Percentiles rank a stretch among this genome's conserved stretches.
These are phyloP conservation scores for Colletotrichum salicis DNA, from an alignment of 2,329 filamentous ascomycete species.

Conservation along the genomic window DNA sequence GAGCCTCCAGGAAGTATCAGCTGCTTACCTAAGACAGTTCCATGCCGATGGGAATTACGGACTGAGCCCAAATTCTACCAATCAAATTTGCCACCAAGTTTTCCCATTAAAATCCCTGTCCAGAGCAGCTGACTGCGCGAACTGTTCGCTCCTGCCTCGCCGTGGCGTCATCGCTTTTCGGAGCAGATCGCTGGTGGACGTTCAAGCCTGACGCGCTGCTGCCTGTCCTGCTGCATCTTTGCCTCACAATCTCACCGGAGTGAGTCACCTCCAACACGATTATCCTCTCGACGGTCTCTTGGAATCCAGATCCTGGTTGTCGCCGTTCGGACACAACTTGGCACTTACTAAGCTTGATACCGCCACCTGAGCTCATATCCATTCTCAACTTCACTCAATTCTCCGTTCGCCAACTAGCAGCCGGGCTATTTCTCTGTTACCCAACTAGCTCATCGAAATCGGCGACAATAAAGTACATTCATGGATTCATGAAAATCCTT, in stretches of 20 bases:
- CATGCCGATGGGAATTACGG: neutral
- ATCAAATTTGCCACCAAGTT: neutral
- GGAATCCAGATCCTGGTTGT: neutral
- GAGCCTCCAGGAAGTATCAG: neutral
- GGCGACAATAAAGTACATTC: neutral
- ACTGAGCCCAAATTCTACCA: neutral
- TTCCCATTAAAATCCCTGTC: conserved; percentile 29
- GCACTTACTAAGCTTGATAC: neutral
- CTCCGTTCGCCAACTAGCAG: neutral
- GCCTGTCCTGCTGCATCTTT: neutral
- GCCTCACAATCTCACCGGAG: neutral
- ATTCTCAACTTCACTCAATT: too few relatives aligned
- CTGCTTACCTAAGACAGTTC: neutral
- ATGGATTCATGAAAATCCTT: neutral
- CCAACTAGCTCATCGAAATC: neutral
- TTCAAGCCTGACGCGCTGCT: conserved; percentile 4
- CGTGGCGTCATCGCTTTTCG: conserved; percentile 30
- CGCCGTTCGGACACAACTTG: neutral
- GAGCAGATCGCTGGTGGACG: neutral
- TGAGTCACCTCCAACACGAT: neutral
- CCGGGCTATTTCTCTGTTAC: neutral
- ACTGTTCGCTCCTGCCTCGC: conserved; percentile 26
- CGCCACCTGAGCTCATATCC: neutral
- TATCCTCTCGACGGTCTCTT: neutral
- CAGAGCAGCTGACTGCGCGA: conserved; percentile 25